Evolutionary conservation across 345 rosid species (phyloP), one percentile per base, ranked within the genome.

Genomic region (Citrus sp.): DNA sequence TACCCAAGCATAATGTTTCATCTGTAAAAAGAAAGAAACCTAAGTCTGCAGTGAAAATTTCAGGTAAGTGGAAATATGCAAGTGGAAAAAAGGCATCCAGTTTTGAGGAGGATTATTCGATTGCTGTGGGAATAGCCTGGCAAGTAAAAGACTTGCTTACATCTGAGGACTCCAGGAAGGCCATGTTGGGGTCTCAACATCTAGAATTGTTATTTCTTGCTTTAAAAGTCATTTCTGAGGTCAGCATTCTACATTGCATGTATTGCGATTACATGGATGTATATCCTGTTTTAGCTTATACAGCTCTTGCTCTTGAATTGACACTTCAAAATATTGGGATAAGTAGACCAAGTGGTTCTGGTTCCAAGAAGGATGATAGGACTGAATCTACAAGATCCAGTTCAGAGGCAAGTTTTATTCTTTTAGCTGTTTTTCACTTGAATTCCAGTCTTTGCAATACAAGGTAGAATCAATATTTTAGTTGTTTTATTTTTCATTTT

Each of bases 81-180:
- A 80, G 88, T 28, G 85, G 87, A 59, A 90, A 85, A 86, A 86
- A 59, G 74, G 81, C 87, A 34, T 78, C 87, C 46, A 87, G 80
- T 87, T 89, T 94, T 67, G 84, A 88, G 82, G 88, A 89, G 60
- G 97, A 90, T 85, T 96, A 91, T 82, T 82, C 67, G 67, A 80
- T 85, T 80, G 86, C 95, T 82, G 87, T 89, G 64, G 99, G 97
- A 79, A 83, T 92, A 86, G 89, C 98, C 46, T 96, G 98, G 97
- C 98, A 96, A 74, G 83, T 96, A 84, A 92, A 89, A 84, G 95
- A 91, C 73, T 76, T 96, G 64, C 91, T 96, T 77, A 73, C 35
- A 65, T 80, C 61, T 2, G 93, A 89, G 84, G 89, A 88, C 59
- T 62, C 84, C 56, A 83, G 85, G 84, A 87, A 85, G 74, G 95